Percentiles rank a stretch among this genome's conserved stretches.
Evolutionary conservation across 352 stramenopile genomes (phyloP).

Genomic region (Pythium biforme): DNA sequence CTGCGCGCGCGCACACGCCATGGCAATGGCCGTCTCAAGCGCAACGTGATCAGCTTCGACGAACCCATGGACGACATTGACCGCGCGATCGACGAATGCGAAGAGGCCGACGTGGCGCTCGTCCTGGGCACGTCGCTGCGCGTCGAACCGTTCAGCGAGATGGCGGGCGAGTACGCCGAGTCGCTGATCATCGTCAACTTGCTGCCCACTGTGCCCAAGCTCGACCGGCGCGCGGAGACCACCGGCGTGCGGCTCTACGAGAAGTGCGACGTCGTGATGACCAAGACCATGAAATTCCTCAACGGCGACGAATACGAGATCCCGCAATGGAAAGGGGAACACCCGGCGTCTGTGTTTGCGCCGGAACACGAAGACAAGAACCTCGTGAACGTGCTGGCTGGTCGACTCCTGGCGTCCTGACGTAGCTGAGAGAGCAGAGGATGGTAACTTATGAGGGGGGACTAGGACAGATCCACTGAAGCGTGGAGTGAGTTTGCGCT

Average conservation of each 20-base stretch:
- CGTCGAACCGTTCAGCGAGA: constrained; percentile 80
- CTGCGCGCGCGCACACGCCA: constrained; percentile 66
- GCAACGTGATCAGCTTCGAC: constrained; percentile 82
- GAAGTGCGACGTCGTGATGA: constrained; percentile 77
- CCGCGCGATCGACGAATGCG: constrained; percentile 74
- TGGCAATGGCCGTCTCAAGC: constrained; percentile 69
- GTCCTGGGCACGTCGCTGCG: constrained; percentile 75
- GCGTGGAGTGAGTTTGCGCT: too few species aligned
- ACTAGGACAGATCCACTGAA: too few species aligned
- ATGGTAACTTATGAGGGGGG: constrained; percentile 4
- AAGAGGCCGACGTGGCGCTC: constrained; percentile 69
- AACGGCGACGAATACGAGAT: constrained; percentile 58
- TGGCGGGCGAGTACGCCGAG: constrained; percentile 74
- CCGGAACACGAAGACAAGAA: constrained; percentile 72
- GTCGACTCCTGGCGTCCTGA: constrained; percentile 44
- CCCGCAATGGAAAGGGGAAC: constrained; percentile 54
- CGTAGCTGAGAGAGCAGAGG: neutral
- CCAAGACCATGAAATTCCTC: constrained; percentile 70
- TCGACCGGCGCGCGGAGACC: constrained; percentile 63
- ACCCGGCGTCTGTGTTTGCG: constrained; percentile 59
- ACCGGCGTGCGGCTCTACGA: constrained; percentile 70
- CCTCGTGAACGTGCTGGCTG: constrained; percentile 79
- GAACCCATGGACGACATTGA: constrained; percentile 80
- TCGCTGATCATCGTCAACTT: constrained; percentile 79
- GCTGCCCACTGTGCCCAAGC: constrained; percentile 62